Base-by-base conservation (phyloP, 441 rosid genomes). In the Mallotus repandus region DNA sequence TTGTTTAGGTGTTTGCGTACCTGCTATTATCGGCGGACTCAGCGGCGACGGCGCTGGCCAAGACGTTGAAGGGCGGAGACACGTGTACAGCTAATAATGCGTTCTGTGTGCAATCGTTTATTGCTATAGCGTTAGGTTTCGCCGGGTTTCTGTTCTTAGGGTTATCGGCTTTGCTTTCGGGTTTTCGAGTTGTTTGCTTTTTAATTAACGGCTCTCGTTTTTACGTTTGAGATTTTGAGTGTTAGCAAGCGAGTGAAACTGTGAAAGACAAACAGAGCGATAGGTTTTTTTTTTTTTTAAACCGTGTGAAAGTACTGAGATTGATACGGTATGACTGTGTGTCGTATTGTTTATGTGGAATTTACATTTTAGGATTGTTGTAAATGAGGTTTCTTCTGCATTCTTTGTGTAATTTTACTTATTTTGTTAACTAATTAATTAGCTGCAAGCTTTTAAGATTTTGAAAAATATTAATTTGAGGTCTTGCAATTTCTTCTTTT, bases 181-280 rank as follows among this genome's bases (percentile, higher is more conserved):
- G 93, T 74, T 95, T 89, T 80, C 91, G 97, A 71, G 90, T 92
- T 45, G 96, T 78, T n/a, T 86, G 92, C 80, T 95, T 88, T 52
- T 77, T 95, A 54, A 86, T 95, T 76, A 86, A 84, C 75, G 99
- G 99, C 81, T 91, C 98, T 72, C 98, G 99, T 69, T 86, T 86
- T 74, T 91, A 87, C 64, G 77, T 88, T 49, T 93, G 82, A 81
- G 46, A 46, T 50, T 68, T 69, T 29, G 57, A 59, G 70, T 38
- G 71, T 25, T 4, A 3, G 9, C 0, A 4, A 8, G 46, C 9
- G 46, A 43, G 46, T 4, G 46, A 43, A 43, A 43, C 46, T 4
- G 6, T 0, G 46, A 43, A 43, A 43, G 9, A 8, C 3, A 4
- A 43, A 8, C 7, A 43, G 46, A 43, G 6, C 9, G 2, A 9